Base-by-base conservation (phyloP, 2,329 filamentous ascomycete species). In the Trichoderma simmonsii region DNA sequence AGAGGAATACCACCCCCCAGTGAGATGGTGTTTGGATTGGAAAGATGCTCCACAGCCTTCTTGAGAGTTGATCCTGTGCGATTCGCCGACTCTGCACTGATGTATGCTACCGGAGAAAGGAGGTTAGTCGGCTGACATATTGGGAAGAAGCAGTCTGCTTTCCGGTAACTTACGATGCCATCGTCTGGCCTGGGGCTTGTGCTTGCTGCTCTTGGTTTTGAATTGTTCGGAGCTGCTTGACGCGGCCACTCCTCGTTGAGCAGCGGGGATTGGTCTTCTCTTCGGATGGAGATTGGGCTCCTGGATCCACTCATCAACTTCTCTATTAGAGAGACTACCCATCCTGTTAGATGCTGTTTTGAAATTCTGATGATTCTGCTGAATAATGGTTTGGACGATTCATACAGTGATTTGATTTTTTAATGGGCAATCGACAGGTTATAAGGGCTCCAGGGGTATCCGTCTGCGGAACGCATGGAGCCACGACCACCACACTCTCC, bases 61-160 rank as follows among this genome's bases (percentile, higher is more conserved):
- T 70, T 70, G 57, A 70, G 67, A 11, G 67, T 62, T 11, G 67
- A 70, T 28, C 36, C 67, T 5, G 57, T 62, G 43, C 67, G 57
- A 26, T 6, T 70, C 6, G 67, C 28, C 6, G 67, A 70, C 21
- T 70, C 67, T 39, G 67, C 54, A 30, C 67, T 70, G 57, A 70
- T 62, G 6, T 62, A 70, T 6, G 67, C 67, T 70, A 21, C 7
- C 26, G 26, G 39, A 51, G 15, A 61, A 18, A 61, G 15, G 9
- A 14, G 34, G 26, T 69, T 3, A 69, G 66, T 15, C 32, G 3
- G 1, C 11, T 2, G 14, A n/a, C 28, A 14, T 12, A 8, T 15
- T 21, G 9, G 1, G 18, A 24, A 34, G 26, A 21, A 24, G 9
- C 11, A 11, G 1, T 15, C 1, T 59, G 32, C 24, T 39, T 48